Conservation (phyloP, 371 early-diverging fungal genomes). For the Rhizopus stolonifer region DNA sequence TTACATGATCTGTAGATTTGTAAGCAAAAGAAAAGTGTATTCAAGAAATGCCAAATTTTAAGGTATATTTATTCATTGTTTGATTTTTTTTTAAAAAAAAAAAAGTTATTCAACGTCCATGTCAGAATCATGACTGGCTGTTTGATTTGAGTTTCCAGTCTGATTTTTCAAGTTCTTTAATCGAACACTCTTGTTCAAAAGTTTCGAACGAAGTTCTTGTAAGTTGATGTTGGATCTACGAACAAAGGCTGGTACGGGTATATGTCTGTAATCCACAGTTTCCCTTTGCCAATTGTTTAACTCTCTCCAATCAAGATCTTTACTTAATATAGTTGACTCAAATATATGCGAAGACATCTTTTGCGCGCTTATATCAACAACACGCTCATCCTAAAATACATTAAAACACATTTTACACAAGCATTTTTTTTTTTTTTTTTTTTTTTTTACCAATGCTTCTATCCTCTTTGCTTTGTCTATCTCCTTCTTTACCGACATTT, state of each 20-base stretch:
- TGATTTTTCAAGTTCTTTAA: slow-evolving; percentile 17
- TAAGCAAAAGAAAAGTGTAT: too few species aligned
- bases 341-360: slow-evolving; percentile 28
- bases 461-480: slow-evolving; percentile 11
- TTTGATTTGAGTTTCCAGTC: slow-evolving; percentile 1
- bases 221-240: slow-evolving; percentile 19
- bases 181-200: slow-evolving; percentile 25
- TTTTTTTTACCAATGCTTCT: slow-evolving; percentile 6
- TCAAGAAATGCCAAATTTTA: too few species aligned
- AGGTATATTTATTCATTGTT: too few species aligned
- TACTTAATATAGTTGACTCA: slow-evolving; percentile 20
- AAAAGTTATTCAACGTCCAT: slow-evolving; percentile 33
- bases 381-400: slow-evolving; percentile 9
- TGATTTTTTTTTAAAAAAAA: too few species aligned
- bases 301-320: slow-evolving; percentile 36
- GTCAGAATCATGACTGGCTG: slow-evolving; percentile 12
- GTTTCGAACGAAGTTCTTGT: slow-evolving; percentile 19
- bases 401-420: background rate
- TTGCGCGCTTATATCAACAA: slow-evolving; percentile 39
- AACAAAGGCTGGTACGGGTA: slow-evolving; percentile 36
- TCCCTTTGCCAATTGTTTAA: slow-evolving; percentile 32
- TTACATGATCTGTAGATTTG: too few species aligned
- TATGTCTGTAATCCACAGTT: slow-evolving; percentile 35
- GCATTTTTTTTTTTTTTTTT: too few species aligned
- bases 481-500: slow-evolving; percentile 5